A percentile compares a stretch with the other conserved stretches of the same genome.
Evolutionary conservation across 176 grass and related monocot genomes (phyloP).

Genomic region (Leersia perrieri): DNA sequence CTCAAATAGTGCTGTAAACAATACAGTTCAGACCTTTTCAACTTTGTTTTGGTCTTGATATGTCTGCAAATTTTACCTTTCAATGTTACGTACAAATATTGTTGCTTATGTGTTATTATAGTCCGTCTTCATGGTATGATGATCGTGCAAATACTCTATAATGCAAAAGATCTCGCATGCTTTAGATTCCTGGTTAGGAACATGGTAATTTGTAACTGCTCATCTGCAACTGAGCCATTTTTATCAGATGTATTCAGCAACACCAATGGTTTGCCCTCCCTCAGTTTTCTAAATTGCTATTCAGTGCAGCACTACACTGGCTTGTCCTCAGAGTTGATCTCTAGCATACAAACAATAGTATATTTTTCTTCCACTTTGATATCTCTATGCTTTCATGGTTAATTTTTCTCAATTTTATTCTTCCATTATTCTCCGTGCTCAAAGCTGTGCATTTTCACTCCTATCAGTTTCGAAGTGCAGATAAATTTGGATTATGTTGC

Average conservation of each 20-base stretch:
- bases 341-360: background rate
- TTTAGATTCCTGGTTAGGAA: background rate
- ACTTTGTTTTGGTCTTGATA: constrained; percentile 4
- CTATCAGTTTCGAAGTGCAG: background rate
- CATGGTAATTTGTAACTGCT: background rate
- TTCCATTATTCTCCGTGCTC: background rate
- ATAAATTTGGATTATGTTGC: background rate
- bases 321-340: background rate
- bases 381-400: background rate
- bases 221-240: background rate
- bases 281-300: background rate
- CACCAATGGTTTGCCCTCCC: background rate
- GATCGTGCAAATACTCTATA: too few relatives aligned
- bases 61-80: constrained; percentile 4
- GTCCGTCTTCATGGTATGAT: background rate
- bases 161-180: background rate
- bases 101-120: background rate
- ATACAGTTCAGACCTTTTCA: background rate
- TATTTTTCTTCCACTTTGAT: background rate
- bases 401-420: background rate
- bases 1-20: constrained; percentile 20
- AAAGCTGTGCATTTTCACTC: background rate
- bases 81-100: background rate
- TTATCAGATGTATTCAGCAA: background rate
- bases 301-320: background rate